Base-by-base conservation (phyloP, 495 filamentous ascomycete genomes). In the Daldinia grandis region DNA sequence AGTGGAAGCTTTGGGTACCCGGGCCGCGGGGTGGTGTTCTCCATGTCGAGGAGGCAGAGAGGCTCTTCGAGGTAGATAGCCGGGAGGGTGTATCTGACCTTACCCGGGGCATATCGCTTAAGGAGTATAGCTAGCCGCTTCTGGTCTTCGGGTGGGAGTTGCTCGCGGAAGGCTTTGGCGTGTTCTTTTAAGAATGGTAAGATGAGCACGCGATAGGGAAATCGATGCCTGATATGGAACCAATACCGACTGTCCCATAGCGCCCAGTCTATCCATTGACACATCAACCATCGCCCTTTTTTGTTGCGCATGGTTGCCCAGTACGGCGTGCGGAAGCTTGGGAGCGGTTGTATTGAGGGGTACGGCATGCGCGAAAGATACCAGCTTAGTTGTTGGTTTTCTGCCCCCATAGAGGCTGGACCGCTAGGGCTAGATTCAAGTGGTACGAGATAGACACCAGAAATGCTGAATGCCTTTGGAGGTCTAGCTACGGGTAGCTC, bases 171-270 rank as follows among this genome's bases (percentile, higher is more conserved):
- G 3, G 70, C 25, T 44, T 82, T 80, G 8, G 86, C 77, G 75
- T 90, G 85, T 1, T 79, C 74, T 14, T 44, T 40, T 24, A 82
- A 76, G 62, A 90, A 84, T 2, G 89, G 87, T 5, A 83, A 82
- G 21, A 91, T 62, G 10, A 79, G 50, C 1, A 90, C 25, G 3
- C 73, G 58, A 61, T 69, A 70, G 1, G 75, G 72, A 0, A 83
- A 68, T 15, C 72, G 75, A 66, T 84, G 81, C 15, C 74, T 68
- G 10, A 93, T 42, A 4, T 89, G 86, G 37, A 97, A 79, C 95
- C 95, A 98, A 81, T 86, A 97, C 8, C 95, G 86, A 9, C 90
- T 86, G 76, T 98, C 95, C 86, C 88, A 97, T 0, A 95, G 81
- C 3, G 69, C 69, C 85, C 84, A 89, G 0, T 64, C 31, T n/a